These are phyloP conservation scores for Sordariomycetes sp. DNA, from an alignment of 2,329 filamentous ascomycete species.

Conservation along the genomic window DNA sequence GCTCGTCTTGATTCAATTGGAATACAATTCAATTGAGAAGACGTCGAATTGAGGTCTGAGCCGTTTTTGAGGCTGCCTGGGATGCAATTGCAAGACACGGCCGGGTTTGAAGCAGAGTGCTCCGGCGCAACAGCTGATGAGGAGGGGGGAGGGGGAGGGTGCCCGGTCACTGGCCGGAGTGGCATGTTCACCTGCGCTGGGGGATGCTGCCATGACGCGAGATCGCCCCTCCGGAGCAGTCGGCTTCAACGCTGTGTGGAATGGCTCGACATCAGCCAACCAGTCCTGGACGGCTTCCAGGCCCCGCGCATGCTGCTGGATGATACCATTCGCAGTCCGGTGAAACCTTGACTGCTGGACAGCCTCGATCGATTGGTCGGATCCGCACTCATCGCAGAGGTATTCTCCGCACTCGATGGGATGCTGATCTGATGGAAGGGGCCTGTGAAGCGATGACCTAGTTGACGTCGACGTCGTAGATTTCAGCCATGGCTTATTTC, in stretches of 20 bases:
- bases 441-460: too few species aligned
- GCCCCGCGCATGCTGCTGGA: background rate
- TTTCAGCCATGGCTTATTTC: too few species aligned
- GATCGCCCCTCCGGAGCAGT: slow-evolving; percentile 10
- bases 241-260: slow-evolving; percentile 1
- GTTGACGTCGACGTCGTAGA: too few species aligned
- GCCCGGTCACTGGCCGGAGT: background rate
- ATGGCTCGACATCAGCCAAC: background rate
- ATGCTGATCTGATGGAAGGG: too few species aligned
- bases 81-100: too few species aligned
- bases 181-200: slow-evolving; percentile 4
- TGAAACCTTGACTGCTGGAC: slow-evolving; percentile 1
- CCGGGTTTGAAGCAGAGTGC: too few species aligned
- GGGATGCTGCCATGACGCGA: slow-evolving; percentile 16
- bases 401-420: too few species aligned
- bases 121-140: background rate
- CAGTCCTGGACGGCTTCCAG: background rate
- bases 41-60: too few species aligned
- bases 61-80: too few species aligned
- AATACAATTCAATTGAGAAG: too few species aligned
- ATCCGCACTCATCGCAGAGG: too few species aligned
- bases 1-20: too few species aligned
- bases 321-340: slow-evolving; percentile 1
- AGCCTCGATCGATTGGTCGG: background rate
- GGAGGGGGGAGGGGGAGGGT: background rate